A percentile compares a stretch with the other conserved stretches of the same genome.
Conservation (phyloP, 148 eudicot species). For the Chenopodium album region DNA sequence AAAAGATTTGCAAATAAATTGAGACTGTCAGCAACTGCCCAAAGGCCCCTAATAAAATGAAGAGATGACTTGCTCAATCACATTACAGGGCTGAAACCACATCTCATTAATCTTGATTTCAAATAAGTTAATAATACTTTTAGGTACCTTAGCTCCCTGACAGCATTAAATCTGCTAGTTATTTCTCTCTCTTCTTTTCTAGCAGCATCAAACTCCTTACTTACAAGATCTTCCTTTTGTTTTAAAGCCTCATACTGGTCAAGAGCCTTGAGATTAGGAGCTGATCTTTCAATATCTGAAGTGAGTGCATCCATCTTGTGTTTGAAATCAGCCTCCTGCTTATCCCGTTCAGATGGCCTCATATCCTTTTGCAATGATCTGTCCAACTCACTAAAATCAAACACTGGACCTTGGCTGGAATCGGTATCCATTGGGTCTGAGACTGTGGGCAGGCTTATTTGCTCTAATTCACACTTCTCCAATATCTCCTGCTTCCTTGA, state of each 20-base stretch:
- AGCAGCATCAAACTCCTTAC: slow-evolving; percentile 80
- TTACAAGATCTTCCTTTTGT: slow-evolving; percentile 75
- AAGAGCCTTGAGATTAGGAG: slow-evolving; percentile 94
- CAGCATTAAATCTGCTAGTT: slow-evolving; percentile 63
- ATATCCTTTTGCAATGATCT: slow-evolving; percentile 64
- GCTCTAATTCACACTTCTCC: slow-evolving; percentile 86
- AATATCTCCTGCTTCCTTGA: slow-evolving; percentile 76
- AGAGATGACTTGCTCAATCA: background rate
- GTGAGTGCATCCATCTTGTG: slow-evolving; percentile 68
- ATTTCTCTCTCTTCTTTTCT: slow-evolving; percentile 75
- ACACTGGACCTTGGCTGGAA: slow-evolving; percentile 46
- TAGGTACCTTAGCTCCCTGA: slow-evolving; percentile 66
- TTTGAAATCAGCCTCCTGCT: slow-evolving; percentile 76
- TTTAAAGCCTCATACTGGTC: slow-evolving; percentile 89
- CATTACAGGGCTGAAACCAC: background rate
- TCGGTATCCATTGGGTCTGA: slow-evolving; percentile 89
- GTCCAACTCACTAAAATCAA: slow-evolving; percentile 74
- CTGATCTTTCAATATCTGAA: slow-evolving; percentile 87
- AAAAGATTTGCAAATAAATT: background rate
- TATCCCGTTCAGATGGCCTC: slow-evolving; percentile 78
- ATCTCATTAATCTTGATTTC: background rate
- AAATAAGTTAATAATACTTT: background rate
- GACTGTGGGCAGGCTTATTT: slow-evolving; percentile 67
- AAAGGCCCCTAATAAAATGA: background rate
- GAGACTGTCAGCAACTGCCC: background rate